phyloP scores from a whole-genome alignment of 345 rosid genomes.

The Odontarrhena argentea region DNA sequence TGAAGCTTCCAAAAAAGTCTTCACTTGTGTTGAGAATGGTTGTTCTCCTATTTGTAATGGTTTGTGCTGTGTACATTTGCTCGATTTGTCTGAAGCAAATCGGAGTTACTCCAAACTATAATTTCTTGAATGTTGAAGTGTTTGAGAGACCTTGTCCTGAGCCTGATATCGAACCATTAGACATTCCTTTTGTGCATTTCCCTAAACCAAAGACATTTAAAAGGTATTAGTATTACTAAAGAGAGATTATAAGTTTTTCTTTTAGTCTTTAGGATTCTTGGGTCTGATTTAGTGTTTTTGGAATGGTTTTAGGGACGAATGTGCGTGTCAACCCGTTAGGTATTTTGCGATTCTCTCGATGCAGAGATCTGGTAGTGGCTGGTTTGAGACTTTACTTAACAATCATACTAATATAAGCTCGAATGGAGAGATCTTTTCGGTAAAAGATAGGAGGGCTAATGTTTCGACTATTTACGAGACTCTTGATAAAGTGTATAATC shows the following conservation, averaged over 20 bases:
- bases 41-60: conserved; percentile 78
- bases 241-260: too few relatives aligned
- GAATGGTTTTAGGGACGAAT: conserved; percentile 66
- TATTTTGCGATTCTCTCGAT: conserved; percentile 96
- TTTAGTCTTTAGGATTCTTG: too few relatives aligned
- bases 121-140: conserved; percentile 55
- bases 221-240: conserved; percentile 47
- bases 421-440: conserved; percentile 93
- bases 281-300: background rate
- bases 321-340: conserved; percentile 86
- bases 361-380: conserved; percentile 99
- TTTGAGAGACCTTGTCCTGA: conserved; percentile 68
- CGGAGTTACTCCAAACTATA: conserved; percentile 50
- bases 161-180: conserved; percentile 85
- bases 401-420: conserved; percentile 97
- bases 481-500: conserved; percentile 74
- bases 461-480: conserved; percentile 70
- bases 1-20: conserved; percentile 83
- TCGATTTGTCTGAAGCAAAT: conserved; percentile 85
- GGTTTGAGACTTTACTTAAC: conserved; percentile 96
- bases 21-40: conserved; percentile 81
- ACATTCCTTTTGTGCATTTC: conserved; percentile 85
- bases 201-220: conserved; percentile 76
- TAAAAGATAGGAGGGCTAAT: conserved; percentile 86
- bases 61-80: conserved; percentile 79